phyloP scores from a whole-genome alignment of 345 rosid species.

The Luvunga scandens region DNA sequence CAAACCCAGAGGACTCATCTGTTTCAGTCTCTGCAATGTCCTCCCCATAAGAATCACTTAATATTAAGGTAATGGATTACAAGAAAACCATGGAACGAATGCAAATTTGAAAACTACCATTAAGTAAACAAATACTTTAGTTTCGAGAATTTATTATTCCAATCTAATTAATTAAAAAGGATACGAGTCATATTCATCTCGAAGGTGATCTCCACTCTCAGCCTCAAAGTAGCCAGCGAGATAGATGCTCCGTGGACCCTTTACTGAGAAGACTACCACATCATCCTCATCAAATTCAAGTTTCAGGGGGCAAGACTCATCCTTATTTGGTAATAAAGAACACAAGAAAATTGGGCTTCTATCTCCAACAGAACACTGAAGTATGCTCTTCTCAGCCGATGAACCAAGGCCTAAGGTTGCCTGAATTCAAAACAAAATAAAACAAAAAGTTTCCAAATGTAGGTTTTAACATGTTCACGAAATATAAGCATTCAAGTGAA shows the following conservation, averaged over 20 bases:
- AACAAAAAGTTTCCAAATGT: conserved; percentile 8
- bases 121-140: neutral
- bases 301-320: conserved; percentile 68
- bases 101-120: neutral
- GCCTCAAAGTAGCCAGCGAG: conserved; percentile 73
- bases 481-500: neutral
- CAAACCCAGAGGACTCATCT: conserved; percentile 61
- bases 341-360: conserved; percentile 67
- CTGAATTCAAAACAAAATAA: conserved; percentile 31
- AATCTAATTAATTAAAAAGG: conserved; percentile 33
- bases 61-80: conserved; percentile 32
- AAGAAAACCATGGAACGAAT: conserved; percentile 9
- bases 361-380: conserved; percentile 71
- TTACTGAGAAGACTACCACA: conserved; percentile 63
- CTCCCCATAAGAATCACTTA: conserved; percentile 60
- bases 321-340: conserved; percentile 64
- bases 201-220: conserved; percentile 45
- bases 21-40: conserved; percentile 56
- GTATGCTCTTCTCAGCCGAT: conserved; percentile 53
- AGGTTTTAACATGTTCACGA: neutral
- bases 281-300: conserved; percentile 75
- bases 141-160: neutral
- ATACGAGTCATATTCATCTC: conserved; percentile 74
- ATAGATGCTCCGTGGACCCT: conserved; percentile 80
- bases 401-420: conserved; percentile 89